Conservation (phyloP, 1,284 basidiomycete species). For the Cryptococcus sp. region DNA sequence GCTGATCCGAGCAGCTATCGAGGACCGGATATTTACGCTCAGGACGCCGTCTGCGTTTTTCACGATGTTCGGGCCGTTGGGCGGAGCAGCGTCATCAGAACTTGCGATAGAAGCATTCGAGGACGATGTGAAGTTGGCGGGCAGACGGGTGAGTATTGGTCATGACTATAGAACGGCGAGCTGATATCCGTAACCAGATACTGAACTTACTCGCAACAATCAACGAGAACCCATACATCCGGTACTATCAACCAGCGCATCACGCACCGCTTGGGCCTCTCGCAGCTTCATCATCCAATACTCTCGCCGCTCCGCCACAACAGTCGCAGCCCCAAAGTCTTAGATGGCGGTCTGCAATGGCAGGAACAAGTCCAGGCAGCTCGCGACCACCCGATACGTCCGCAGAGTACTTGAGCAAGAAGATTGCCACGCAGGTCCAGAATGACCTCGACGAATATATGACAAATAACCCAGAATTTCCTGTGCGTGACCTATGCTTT, state of each 20-base stretch:
- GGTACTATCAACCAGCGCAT: conserved; percentile 85
- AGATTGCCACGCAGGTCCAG: conserved; percentile 81
- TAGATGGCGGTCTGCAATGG: conserved; percentile 52
- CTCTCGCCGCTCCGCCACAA: conserved; percentile 40
- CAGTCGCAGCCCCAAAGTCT: conserved; percentile 51
- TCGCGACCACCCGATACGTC: conserved; percentile 42
- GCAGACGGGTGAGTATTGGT: conserved; percentile 48
- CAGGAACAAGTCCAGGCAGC: conserved; percentile 30
- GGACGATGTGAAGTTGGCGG: conserved; percentile 74
- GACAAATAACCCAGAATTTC: conserved; percentile 79
- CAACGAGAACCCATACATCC: conserved; percentile 90
- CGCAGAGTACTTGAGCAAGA: conserved; percentile 66
- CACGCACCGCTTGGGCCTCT: conserved; percentile 85
- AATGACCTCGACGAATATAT: conserved; percentile 80
- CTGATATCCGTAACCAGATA: conserved; percentile 60
- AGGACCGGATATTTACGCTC: conserved; percentile 79
- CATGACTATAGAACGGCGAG: conserved; percentile 24
- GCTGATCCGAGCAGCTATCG: conserved; percentile 61
- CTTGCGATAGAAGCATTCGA: conserved; percentile 67
- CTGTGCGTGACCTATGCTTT: conserved; percentile 57
- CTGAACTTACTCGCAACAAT: conserved; percentile 87
- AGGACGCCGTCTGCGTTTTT: conserved; percentile 77
- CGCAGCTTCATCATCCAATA: conserved; percentile 54
- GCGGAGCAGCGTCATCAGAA: conserved; percentile 65
- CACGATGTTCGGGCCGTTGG: conserved; percentile 79